Percentiles rank a stretch among this genome's conserved stretches.
phyloP scores from a whole-genome alignment of 805 yeast species.

The Candida adriatica region DNA sequence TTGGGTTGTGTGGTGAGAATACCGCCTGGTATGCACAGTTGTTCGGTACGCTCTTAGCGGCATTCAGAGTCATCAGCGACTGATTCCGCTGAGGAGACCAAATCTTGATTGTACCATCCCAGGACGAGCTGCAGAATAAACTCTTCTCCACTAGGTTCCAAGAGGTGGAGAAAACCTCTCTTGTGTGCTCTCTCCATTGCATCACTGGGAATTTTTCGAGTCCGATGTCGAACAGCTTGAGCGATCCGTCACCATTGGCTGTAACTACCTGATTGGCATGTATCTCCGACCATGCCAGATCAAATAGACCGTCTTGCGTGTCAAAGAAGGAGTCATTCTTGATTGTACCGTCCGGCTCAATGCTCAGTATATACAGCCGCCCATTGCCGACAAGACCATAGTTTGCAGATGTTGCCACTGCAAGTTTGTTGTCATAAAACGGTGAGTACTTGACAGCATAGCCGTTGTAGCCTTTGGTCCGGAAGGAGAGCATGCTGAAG shows the following conservation, averaged over 20 bases:
- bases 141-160: slow-evolving; percentile 70
- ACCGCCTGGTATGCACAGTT: slow-evolving; percentile 74
- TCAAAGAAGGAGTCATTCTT: slow-evolving; percentile 54
- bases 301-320: slow-evolving; percentile 91
- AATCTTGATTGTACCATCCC: slow-evolving; percentile 86
- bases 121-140: slow-evolving; percentile 69
- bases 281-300: slow-evolving; percentile 81
- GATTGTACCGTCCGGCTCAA: slow-evolving; percentile 60
- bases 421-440: slow-evolving; percentile 80
- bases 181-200: slow-evolving; percentile 69
- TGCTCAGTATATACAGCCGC: slow-evolving; percentile 60
- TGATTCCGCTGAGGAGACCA: slow-evolving; percentile 62
- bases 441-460: slow-evolving; percentile 88
- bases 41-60: slow-evolving; percentile 26
- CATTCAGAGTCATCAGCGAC: slow-evolving; percentile 50
- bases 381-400: slow-evolving; percentile 96
- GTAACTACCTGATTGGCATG: slow-evolving; percentile 82
- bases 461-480: slow-evolving; percentile 80
- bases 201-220: slow-evolving; percentile 56
- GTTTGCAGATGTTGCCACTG: slow-evolving; percentile 87
- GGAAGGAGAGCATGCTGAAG: slow-evolving; percentile 55
- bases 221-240: slow-evolving; percentile 73
- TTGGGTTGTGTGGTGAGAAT: slow-evolving; percentile 81
- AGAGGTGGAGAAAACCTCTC: slow-evolving; percentile 66
- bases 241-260: slow-evolving; percentile 87